These are phyloP conservation scores for Yamadazyma diospyri DNA, from an alignment of 1,139 yeast genomes.

Conservation along the genomic window DNA sequence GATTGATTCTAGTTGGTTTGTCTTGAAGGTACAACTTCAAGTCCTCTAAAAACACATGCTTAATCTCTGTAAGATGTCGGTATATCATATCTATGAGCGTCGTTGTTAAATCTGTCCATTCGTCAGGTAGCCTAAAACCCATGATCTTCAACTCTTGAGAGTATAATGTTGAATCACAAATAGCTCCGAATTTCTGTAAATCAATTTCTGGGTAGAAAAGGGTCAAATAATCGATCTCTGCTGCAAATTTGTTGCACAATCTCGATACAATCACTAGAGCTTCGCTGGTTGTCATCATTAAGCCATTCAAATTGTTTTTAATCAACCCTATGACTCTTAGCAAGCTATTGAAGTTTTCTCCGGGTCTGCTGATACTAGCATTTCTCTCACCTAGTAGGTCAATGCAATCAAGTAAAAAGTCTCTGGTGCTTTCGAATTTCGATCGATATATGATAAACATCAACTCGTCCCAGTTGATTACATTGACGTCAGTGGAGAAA, in stretches of 20 bases:
- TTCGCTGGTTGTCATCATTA: constrained; percentile 9
- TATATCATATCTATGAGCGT: neutral
- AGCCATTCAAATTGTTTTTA: constrained; percentile 1
- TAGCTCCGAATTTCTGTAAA: constrained; percentile 8
- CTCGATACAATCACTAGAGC: constrained; percentile 8
- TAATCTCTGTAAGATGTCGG: neutral
- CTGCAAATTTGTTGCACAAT: constrained; percentile 7
- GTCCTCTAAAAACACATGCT: constrained; percentile 6
- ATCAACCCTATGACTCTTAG: constrained; percentile 1
- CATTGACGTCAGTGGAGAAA: neutral
- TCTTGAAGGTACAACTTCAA: constrained; percentile 6
- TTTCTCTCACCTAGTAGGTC: constrained; percentile 7
- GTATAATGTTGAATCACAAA: constrained; percentile 7
- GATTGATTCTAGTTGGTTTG: constrained; percentile 1
- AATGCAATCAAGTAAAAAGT: constrained; percentile 7
- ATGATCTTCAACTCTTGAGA: constrained; percentile 9
- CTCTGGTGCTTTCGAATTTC: constrained; percentile 1
- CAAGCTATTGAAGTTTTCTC: constrained; percentile 5
- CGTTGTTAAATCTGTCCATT: constrained; percentile 7
- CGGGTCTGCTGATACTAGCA: constrained; percentile 7
- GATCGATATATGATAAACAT: constrained; percentile 3
- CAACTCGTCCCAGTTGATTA: constrained; percentile 7
- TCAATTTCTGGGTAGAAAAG: constrained; percentile 4
- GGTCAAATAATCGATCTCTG: constrained; percentile 9
- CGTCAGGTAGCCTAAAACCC: constrained; percentile 10